These are phyloP conservation scores for Pochonia chlamydosporia DNA, from an alignment of 2,329 filamentous ascomycete genomes.

Conservation along the genomic window DNA sequence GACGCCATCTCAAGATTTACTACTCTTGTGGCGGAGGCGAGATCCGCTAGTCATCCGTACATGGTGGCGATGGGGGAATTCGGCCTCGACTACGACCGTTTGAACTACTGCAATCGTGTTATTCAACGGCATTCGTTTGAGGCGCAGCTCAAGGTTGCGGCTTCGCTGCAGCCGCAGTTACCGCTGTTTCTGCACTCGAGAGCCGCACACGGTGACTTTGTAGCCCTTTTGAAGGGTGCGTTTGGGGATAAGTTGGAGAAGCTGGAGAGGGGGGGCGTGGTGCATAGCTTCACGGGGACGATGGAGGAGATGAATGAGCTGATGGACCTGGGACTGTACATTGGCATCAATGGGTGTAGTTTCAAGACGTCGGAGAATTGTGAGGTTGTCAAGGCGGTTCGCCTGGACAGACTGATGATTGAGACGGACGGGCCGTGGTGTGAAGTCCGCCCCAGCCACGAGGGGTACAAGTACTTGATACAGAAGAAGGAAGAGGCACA, in stretches of 20 bases:
- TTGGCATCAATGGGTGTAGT: slow-evolving; percentile 95
- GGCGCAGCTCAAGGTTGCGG: slow-evolving; percentile 72
- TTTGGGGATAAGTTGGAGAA: slow-evolving; percentile 55
- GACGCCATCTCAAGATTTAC: slow-evolving; percentile 55
- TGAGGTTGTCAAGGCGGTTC: slow-evolving; percentile 73
- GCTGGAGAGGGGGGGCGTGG: slow-evolving; percentile 71
- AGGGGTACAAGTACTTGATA: slow-evolving; percentile 66
- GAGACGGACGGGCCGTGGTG: slow-evolving; percentile 99
- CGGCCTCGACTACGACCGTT: slow-evolving; percentile 89
- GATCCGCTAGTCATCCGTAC: slow-evolving; percentile 30
- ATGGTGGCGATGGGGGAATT: slow-evolving; percentile 89
- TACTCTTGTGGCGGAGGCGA: slow-evolving; percentile 55
- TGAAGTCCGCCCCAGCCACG: slow-evolving; percentile 85
- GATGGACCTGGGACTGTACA: slow-evolving; percentile 74
- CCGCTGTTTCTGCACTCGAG: slow-evolving; percentile 91
- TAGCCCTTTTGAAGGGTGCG: slow-evolving; percentile 56
- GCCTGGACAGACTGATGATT: slow-evolving; percentile 76
- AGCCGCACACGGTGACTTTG: slow-evolving; percentile 81
- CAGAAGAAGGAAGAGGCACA: slow-evolving; percentile 30
- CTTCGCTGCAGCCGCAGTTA: slow-evolving; percentile 61
- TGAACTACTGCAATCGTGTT: slow-evolving; percentile 74
- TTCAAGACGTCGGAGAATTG: slow-evolving; percentile 93
- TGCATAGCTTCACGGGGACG: slow-evolving; percentile 93
- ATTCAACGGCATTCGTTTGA: slow-evolving; percentile 82
- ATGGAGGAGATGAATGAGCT: slow-evolving; percentile 77